These are phyloP conservation scores for Fraxinus velutina DNA, from an alignment of 305 asterid genomes.

Conservation along the genomic window DNA sequence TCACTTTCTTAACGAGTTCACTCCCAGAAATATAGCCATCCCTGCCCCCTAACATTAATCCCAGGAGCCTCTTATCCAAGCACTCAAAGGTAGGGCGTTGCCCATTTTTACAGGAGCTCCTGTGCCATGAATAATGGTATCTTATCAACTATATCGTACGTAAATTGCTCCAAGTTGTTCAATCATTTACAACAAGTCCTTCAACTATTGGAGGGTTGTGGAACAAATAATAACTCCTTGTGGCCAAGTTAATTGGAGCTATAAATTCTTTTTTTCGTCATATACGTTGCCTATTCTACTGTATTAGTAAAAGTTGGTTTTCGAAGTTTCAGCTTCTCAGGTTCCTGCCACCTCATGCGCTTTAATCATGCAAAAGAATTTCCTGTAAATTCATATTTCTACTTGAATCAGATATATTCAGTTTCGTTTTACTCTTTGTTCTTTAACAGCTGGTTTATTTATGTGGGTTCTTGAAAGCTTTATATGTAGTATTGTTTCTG, in stretches of 20 bases:
- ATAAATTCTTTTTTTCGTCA: not conserved
- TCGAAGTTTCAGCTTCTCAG: not conserved
- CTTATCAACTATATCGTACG: not conserved
- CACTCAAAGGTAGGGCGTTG: not conserved
- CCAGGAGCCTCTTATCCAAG: not conserved
- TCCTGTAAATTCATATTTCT: not conserved
- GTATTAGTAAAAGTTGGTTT: not conserved
- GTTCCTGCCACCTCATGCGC: not conserved
- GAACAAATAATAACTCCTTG: not conserved
- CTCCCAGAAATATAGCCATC: conserved; percentile 1
- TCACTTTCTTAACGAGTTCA: not conserved
- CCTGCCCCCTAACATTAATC: not conserved
- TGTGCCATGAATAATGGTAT: not conserved
- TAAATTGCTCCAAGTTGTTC: not conserved
- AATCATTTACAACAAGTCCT: not conserved
- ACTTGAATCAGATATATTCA: not conserved
- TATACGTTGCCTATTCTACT: not conserved
- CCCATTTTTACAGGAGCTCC: not conserved
- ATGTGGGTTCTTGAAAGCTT: not conserved
- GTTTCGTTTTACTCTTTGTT: not conserved
- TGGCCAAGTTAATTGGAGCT: not conserved
- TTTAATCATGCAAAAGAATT: not conserved
- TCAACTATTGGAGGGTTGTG: not conserved
- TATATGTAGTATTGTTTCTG: not conserved
- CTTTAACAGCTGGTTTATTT: not conserved